These are phyloP conservation scores for Kodamaea anthophila DNA, from an alignment of 1,139 yeast species.

Conservation along the genomic window DNA sequence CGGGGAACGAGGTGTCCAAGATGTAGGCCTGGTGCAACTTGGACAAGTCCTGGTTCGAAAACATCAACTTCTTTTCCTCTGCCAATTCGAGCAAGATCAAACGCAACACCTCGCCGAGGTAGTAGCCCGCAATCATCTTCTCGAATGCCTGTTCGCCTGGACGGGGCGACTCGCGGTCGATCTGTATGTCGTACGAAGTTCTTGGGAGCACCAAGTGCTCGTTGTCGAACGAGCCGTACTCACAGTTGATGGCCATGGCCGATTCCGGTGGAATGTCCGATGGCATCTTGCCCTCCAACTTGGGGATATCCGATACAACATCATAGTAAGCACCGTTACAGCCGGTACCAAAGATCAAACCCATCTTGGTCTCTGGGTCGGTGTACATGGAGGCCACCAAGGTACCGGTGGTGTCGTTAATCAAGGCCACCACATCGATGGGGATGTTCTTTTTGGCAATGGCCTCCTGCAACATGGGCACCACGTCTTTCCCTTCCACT, in stretches of 20 bases:
- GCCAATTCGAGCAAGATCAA: constrained; percentile 70
- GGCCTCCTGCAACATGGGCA: constrained; percentile 79
- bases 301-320: constrained; percentile 65
- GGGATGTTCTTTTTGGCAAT: constrained; percentile 63
- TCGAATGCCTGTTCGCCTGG: constrained; percentile 96
- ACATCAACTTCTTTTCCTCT: constrained; percentile 54
- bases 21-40: constrained; percentile 55
- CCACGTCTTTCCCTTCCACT: constrained; percentile 94
- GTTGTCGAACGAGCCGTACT: constrained; percentile 95
- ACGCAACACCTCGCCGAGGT: constrained; percentile 88
- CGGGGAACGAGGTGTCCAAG: constrained; percentile 86
- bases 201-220: constrained; percentile 82
- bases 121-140: constrained; percentile 96
- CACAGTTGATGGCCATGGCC: constrained; percentile 96
- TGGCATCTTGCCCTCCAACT: constrained; percentile 66
- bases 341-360: constrained; percentile 95
- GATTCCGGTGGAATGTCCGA: constrained; percentile 58
- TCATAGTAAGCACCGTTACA: constrained; percentile 97
- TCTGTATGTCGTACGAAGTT: constrained; percentile 75
- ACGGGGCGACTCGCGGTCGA: constrained; percentile 86
- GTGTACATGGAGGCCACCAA: constrained; percentile 92
- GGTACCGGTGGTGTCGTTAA: constrained; percentile 97
- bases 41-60: constrained; percentile 60
- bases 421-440: constrained; percentile 81
- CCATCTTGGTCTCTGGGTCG: constrained; percentile 86